Percentiles rank a stretch among this genome's conserved stretches.
These are phyloP conservation scores for Beauveria sp. DNA, from an alignment of 2,329 filamentous ascomycete genomes.

Conservation along the genomic window DNA sequence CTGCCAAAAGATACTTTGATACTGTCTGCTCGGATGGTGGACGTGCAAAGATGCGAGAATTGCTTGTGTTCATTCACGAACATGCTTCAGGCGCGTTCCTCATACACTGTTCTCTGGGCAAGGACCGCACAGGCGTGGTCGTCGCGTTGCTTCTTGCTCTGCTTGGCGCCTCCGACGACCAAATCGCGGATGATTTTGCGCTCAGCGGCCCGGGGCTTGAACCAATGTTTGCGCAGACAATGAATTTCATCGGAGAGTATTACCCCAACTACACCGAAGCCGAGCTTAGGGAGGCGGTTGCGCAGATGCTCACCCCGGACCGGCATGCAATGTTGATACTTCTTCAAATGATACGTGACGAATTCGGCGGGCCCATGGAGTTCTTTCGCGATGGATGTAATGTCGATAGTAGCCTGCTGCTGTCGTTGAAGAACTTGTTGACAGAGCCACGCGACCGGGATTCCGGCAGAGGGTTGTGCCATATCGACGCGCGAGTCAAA, in stretches of 20 bases:
- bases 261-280: background rate
- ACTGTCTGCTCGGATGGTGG: too few species aligned
- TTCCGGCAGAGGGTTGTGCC: background rate
- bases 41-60: too few species aligned
- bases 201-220: background rate
- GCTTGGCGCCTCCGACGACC: too few species aligned
- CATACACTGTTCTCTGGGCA: too few species aligned
- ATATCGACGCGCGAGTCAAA: background rate
- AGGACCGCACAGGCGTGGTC: too few species aligned
- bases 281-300: background rate
- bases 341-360: conserved; percentile 10
- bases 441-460: background rate
- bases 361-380: conserved; percentile 11
- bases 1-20: too few species aligned
- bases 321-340: conserved; percentile 11
- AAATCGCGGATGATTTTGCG: background rate
- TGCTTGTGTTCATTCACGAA: too few species aligned
- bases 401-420: background rate
- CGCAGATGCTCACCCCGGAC: background rate
- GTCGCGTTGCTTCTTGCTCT: too few species aligned
- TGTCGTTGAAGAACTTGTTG: background rate
- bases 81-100: too few species aligned
- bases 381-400: conserved; percentile 9
- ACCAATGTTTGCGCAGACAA: background rate
- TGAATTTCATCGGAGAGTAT: background rate